Base-by-base conservation (phyloP, 108 stramenopile genomes). In the Phaeodactylum tricornutum region DNA sequence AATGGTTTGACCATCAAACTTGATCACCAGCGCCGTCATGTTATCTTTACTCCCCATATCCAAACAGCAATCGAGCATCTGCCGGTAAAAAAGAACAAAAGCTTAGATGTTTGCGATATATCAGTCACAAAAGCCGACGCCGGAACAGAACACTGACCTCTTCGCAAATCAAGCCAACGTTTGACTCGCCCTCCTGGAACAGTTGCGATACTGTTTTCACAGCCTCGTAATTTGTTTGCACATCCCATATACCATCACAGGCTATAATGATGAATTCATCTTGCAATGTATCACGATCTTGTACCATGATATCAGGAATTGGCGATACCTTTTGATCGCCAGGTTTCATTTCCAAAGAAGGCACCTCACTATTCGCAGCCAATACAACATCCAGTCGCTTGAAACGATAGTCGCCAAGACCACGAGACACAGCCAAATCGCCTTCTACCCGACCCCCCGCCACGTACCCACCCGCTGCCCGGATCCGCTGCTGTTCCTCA, bases 211-310 rank as follows among this genome's bases (percentile, higher is more conserved):
- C 91, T 56, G 84, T 71, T 39, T 75, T 55, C 0, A 88, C 77
- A 54, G 87, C 82, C 43, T 85, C 72, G 33, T 89, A 63, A 51
- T 81, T 79, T 1, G 84, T 72, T 55, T 91, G 61, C 25, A 93
- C 91, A 56, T 97, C 96, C 94, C 93, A 97, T 30, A 97, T 66
- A 7, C 96, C 96, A 56, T 97, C 96, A 48, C 93, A 84, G 6
- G 92, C 96, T 16, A 97, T 42, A 7, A 84, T 57, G 20, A 84
- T 55, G 55, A 84, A 93, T 60, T 93, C 77, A 65, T 96, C 94
- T 20, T 62, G 35, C n/a, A 61, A 35, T 8, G 27, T 30, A 53
- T 76, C 63, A 28, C 85, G 75, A 45, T 54, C 52, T 22, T 73
- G 67, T 24, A 75, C 57, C 14, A 65, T 65, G 17, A 83, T 62